Evolutionary conservation across 495 filamentous ascomycete genomes (phyloP).

Genomic region (Penicillium ucsense): DNA sequence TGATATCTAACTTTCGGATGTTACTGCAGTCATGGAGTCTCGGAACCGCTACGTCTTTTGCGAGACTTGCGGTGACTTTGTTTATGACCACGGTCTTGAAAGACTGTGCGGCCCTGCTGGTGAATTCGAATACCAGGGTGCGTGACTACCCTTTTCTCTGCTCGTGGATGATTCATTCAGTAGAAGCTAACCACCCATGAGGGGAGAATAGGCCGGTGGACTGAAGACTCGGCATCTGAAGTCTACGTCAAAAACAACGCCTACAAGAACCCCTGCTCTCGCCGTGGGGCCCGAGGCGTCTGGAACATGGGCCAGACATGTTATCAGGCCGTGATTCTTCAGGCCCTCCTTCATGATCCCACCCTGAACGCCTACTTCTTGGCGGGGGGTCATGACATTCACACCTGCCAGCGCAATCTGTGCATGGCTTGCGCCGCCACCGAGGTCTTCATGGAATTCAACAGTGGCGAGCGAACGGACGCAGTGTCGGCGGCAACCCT

Average conservation of each 20-base stretch:
- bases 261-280: slow-evolving; percentile 33
- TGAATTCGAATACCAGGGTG: slow-evolving; percentile 18
- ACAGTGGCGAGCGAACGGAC: slow-evolving; percentile 67
- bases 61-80: slow-evolving; percentile 73
- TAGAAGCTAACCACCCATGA: slow-evolving; percentile 2
- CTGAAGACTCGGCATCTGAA: slow-evolving; percentile 27
- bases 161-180: background rate
- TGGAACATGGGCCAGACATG: slow-evolving; percentile 92
- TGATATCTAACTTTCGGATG: too few species aligned
- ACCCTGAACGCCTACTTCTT: slow-evolving; percentile 79
- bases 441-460: slow-evolving; percentile 86
- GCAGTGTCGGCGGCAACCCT: slow-evolving; percentile 77
- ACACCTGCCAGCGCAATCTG: slow-evolving; percentile 45
- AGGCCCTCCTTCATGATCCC: slow-evolving; percentile 81
- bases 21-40: slow-evolving; percentile 65
- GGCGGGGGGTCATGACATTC: slow-evolving; percentile 65
- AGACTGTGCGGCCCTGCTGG: slow-evolving; percentile 38
- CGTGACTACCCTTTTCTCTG: background rate
- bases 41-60: slow-evolving; percentile 68
- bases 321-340: slow-evolving; percentile 86
- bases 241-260: slow-evolving; percentile 35
- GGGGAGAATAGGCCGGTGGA: slow-evolving; percentile 14
- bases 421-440: slow-evolving; percentile 84
- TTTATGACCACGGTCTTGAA: slow-evolving; percentile 80
- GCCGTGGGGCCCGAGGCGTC: slow-evolving; percentile 64